Base-by-base conservation (phyloP, 2,329 filamentous ascomycete genomes). In the Septoria petroselini region DNA sequence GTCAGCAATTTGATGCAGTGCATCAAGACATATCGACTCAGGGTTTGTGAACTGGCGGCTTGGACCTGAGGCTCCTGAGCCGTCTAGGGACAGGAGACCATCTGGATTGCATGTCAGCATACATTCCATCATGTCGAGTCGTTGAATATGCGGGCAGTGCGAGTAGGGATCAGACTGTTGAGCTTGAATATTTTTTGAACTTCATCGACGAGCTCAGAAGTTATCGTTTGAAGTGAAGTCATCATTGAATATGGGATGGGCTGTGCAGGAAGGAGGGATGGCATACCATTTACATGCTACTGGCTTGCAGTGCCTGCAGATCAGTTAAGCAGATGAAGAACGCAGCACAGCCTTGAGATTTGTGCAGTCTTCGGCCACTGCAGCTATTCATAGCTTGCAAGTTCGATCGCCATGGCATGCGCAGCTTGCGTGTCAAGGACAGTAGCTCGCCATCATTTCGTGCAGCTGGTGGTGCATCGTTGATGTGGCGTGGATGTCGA, bases 121-220 rank as follows among this genome's bases (percentile, higher is more conserved):
- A 38, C 6, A 17, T 21, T 19, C 18, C 17, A 38, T 7, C 15
- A 19, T 4, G 2, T 38, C 11, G 15, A 8, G 6, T n/a, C n/a
- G 17, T 19, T 8, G 18, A 18, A 21, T 18, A 11, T 19, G 35
- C 38, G 43, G n/a, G 12, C 19, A 7, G 25, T 19, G 12, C 1
- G 17, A 2, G 37, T 41, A 1, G 7, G 30, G 19, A 41, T 78
- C 75, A 78, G 73, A 73, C 70, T 77, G 73, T 77, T 77, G 74
- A 77, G 75, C 74, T 77, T 77, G 74, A 76, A 67, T 65, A 60
- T 62, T 48, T 63, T 48, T 63, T 68, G 68, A 52, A 53, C 53
- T 41, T 46, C 65, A 68, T 66, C 51, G 58, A 57, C 29, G 48
- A 58, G 56, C 54, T 70, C 68, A 65, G 62, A 66, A 70, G 62